Percentiles rank a stretch among this genome's conserved stretches.
phyloP scores from a whole-genome alignment of 768 basidiomycete species.

The Mycena rosella region DNA sequence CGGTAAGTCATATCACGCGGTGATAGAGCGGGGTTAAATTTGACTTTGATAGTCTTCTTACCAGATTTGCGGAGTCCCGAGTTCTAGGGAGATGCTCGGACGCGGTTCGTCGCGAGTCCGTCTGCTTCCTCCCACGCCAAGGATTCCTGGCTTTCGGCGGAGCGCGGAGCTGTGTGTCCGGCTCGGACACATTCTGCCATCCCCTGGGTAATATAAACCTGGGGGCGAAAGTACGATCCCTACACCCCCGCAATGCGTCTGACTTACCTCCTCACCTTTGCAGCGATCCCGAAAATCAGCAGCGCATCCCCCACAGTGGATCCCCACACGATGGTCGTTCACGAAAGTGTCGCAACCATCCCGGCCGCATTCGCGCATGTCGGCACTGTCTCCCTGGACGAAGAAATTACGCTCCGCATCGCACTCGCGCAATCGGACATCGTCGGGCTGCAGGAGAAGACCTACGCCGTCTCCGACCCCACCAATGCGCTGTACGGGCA shows the following conservation, averaged over 20 bases:
- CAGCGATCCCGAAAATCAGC: not conserved
- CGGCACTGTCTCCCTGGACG: slow-evolving; percentile 5
- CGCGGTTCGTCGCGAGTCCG: slow-evolving; percentile 8
- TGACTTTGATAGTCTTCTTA: not conserved
- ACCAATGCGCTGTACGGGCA: slow-evolving; percentile 46
- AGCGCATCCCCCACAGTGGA: slow-evolving; percentile 10
- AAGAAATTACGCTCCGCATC: slow-evolving; percentile 46
- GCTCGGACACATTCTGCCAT: slow-evolving; percentile 5
- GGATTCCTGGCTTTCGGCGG: not conserved
- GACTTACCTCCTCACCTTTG: slow-evolving; percentile 20
- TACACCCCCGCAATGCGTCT: not conserved
- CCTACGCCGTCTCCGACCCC: slow-evolving; percentile 51
- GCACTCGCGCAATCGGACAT: slow-evolving; percentile 38
- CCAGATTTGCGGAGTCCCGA: slow-evolving; percentile 7
- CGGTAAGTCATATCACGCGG: slow-evolving; percentile 7
- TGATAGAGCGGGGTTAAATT: slow-evolving; percentile 5
- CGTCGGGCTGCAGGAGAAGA: slow-evolving; percentile 44
- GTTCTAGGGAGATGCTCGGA: not conserved
- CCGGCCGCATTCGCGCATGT: slow-evolving; percentile 24
- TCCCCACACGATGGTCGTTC: slow-evolving; percentile 20
- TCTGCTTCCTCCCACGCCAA: not conserved
- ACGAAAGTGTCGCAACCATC: slow-evolving; percentile 20
- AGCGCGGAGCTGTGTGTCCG: not conserved
- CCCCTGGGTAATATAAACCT: slow-evolving; percentile 6
- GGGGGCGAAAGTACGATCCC: slow-evolving; percentile 1